phyloP scores from a whole-genome alignment of 257 asterid species.

The Knoxia roxburghii region DNA sequence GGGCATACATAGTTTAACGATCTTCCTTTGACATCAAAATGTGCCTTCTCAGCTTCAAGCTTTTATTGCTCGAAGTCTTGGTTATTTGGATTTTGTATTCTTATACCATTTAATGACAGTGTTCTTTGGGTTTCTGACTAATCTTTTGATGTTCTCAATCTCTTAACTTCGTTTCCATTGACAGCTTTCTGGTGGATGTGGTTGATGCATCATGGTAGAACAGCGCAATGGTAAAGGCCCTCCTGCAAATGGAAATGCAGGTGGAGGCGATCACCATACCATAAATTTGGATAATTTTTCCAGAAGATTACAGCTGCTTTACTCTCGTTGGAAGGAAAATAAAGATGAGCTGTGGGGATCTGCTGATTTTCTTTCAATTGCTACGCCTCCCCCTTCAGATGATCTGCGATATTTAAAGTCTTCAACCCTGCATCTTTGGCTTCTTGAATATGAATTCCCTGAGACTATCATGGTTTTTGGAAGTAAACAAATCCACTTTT shows the following conservation, averaged over 20 bases:
- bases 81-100: too few relatives aligned
- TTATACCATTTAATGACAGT: too few relatives aligned
- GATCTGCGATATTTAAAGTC: constrained; percentile 69
- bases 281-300: constrained; percentile 45
- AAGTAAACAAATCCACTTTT: constrained; percentile 40
- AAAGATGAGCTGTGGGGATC: constrained; percentile 52
- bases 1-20: too few relatives aligned
- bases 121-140: background rate
- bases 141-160: background rate
- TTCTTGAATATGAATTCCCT: constrained; percentile 68
- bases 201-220: constrained; percentile 38
- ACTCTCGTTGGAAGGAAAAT: constrained; percentile 48
- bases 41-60: too few relatives aligned
- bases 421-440: constrained; percentile 58
- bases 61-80: too few relatives aligned
- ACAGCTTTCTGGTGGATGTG: constrained; percentile 11
- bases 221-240: constrained; percentile 32
- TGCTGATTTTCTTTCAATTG: constrained; percentile 43
- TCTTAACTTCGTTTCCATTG: background rate
- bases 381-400: constrained; percentile 62
- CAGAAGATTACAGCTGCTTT: constrained; percentile 42
- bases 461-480: constrained; percentile 69
- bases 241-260: constrained; percentile 30
- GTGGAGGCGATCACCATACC: constrained; percentile 30
- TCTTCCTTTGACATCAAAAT: too few relatives aligned